Evolutionary conservation across 495 filamentous ascomycete genomes (phyloP).

Genomic region (Penicillium egyptiacum): DNA sequence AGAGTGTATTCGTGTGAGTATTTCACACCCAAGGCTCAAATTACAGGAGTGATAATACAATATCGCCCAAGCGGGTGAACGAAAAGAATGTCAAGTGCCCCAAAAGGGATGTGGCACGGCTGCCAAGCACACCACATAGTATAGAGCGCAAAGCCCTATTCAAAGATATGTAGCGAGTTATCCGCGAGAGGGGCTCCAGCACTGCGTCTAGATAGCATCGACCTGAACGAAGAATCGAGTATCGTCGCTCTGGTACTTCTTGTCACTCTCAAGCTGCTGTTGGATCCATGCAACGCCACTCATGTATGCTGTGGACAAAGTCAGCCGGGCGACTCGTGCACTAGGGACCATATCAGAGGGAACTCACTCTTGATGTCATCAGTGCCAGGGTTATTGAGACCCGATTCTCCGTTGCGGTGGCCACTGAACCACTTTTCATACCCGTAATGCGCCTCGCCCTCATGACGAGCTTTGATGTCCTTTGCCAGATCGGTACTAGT

Average conservation of each 20-base stretch:
- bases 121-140: not conserved
- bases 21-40: not conserved
- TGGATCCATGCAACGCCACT: slow-evolving; percentile 30
- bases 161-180: not conserved
- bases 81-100: not conserved
- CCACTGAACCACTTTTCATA: slow-evolving; percentile 32
- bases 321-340: not conserved
- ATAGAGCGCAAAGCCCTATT: not conserved
- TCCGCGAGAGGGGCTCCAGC: not conserved
- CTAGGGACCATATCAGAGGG: not conserved
- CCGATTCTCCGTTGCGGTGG: slow-evolving; percentile 29
- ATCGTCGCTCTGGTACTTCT: slow-evolving; percentile 25
- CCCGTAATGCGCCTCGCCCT: slow-evolving; percentile 26
- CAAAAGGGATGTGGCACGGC: not conserved
- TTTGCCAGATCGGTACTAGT: slow-evolving; percentile 22
- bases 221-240: slow-evolving; percentile 31
- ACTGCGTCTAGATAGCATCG: slow-evolving; percentile 18
- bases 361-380: slow-evolving; percentile 27
- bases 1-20: not conserved
- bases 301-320: slow-evolving; percentile 23
- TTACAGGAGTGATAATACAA: not conserved
- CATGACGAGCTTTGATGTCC: slow-evolving; percentile 31
- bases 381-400: slow-evolving; percentile 26
- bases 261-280: slow-evolving; percentile 29
- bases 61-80: not conserved